phyloP scores from a whole-genome alignment of 2,329 filamentous ascomycete species.

The Blumeria graminis region DNA sequence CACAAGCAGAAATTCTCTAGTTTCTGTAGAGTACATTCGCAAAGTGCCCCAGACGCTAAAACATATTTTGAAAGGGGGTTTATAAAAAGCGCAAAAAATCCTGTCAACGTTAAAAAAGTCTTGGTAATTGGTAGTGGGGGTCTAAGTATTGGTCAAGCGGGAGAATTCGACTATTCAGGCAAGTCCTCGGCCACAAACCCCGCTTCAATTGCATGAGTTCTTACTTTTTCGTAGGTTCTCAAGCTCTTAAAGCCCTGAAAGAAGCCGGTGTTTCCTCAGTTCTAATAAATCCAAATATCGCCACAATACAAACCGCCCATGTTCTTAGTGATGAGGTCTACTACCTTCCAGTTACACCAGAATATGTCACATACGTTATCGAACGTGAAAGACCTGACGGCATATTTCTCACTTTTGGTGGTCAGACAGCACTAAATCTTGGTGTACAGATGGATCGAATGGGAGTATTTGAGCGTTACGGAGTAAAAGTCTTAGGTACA shows the following conservation, averaged over 20 bases:
- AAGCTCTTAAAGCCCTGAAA: conserved; percentile 90
- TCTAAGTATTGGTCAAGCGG: conserved; percentile 87
- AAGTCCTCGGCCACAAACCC: conserved; percentile 4
- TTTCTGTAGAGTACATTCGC: conserved; percentile 17
- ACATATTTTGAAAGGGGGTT: conserved; percentile 76
- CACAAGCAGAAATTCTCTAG: conserved; percentile 14
- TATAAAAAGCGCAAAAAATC: conserved; percentile 49
- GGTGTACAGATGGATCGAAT: conserved; percentile 94
- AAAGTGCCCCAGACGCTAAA: conserved; percentile 57
- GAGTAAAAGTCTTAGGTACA: conserved; percentile 85
- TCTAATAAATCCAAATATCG: conserved; percentile 94
- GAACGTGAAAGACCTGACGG: conserved; percentile 89
- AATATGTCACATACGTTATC: conserved; percentile 95
- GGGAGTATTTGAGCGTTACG: conserved; percentile 86
- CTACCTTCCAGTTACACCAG: conserved; percentile 89
- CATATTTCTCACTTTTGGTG: conserved; percentile 91
- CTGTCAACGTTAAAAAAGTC: conserved; percentile 88
- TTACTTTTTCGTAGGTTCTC: conserved; percentile 39
- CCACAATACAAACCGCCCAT: conserved; percentile 94
- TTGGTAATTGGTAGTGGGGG: conserved; percentile 89
- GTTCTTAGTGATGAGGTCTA: conserved; percentile 91
- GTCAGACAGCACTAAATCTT: conserved; percentile 88
- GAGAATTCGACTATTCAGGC: conserved; percentile 98
- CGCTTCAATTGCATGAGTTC: conserved; percentile 9
- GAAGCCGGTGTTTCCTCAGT: conserved; percentile 81